phyloP scores from a whole-genome alignment of 306 rosid genomes.

The Cucumis hystrix region DNA sequence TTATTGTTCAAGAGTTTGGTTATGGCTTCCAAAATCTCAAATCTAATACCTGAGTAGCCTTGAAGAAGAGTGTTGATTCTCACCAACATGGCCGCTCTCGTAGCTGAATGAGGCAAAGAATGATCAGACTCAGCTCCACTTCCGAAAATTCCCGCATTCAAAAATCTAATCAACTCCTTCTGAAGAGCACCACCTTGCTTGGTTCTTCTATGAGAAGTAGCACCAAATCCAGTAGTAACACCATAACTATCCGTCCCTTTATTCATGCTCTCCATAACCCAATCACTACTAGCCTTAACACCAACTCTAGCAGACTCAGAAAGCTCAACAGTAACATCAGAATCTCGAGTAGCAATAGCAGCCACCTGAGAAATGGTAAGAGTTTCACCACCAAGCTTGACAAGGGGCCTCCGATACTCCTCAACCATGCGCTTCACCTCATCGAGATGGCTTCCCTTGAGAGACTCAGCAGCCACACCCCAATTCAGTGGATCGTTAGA shows the following conservation, averaged over 20 bases:
- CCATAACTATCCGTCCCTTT: conserved; percentile 75
- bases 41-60: neutral
- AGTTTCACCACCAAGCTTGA: conserved; percentile 27
- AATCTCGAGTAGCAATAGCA: neutral
- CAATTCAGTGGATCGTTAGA: neutral
- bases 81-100: conserved; percentile 15
- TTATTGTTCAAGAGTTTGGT: conserved; percentile 58
- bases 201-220: neutral
- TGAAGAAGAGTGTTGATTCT: conserved; percentile 52
- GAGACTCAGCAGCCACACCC: neutral
- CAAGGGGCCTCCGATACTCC: conserved; percentile 6
- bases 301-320: neutral
- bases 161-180: neutral
- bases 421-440: neutral
- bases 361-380: neutral
- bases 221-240: conserved; percentile 54
- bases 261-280: conserved; percentile 74
- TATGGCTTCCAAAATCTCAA: conserved; percentile 51
- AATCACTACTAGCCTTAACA: conserved; percentile 42
- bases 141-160: neutral
- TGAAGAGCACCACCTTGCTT: conserved; percentile 65
- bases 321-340: neutral
- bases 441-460: neutral
- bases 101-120: neutral
- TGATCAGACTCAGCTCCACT: neutral